phyloP scores from a whole-genome alignment of 768 basidiomycete genomes.

The Omphalotus guepiniiformis region DNA sequence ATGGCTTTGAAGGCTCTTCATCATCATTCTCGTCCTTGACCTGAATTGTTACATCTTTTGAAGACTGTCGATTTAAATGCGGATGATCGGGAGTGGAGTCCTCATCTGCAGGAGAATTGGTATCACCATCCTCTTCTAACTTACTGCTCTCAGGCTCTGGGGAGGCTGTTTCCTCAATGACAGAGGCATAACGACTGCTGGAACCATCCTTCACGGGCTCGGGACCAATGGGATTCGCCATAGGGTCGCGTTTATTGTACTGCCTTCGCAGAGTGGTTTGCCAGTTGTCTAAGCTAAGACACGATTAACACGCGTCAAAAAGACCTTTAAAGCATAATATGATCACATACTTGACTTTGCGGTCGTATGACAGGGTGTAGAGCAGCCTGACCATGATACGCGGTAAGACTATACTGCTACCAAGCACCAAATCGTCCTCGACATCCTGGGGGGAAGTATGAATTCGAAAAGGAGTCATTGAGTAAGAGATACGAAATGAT shows the following conservation, averaged over 20 bases:
- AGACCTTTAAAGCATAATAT: constrained; percentile 5
- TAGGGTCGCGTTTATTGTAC: constrained; percentile 68
- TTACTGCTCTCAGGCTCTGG: constrained; percentile 12
- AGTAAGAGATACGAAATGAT: constrained; percentile 12
- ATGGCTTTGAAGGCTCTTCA: not conserved
- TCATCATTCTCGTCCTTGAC: not conserved
- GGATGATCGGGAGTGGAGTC: constrained; percentile 6
- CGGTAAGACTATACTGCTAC: constrained; percentile 56
- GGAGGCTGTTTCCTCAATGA: constrained; percentile 21
- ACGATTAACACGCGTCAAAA: constrained; percentile 18
- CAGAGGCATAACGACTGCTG: constrained; percentile 26
- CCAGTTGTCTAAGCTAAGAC: constrained; percentile 66
- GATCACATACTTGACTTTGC: constrained; percentile 66
- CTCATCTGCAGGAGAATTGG: not conserved
- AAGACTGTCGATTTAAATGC: not conserved
- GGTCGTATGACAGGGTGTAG: constrained; percentile 72
- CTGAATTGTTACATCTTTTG: not conserved
- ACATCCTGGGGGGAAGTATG: constrained; percentile 50
- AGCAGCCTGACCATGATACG: constrained; percentile 75
- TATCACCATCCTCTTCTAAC: not conserved
- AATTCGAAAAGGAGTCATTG: constrained; percentile 5
- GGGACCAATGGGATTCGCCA: constrained; percentile 67
- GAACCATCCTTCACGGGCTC: constrained; percentile 36
- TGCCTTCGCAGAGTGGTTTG: constrained; percentile 74
- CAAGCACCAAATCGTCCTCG: constrained; percentile 68